Base-by-base conservation (phyloP, 305 asterid genomes). In the Fraxinus latifolia region DNA sequence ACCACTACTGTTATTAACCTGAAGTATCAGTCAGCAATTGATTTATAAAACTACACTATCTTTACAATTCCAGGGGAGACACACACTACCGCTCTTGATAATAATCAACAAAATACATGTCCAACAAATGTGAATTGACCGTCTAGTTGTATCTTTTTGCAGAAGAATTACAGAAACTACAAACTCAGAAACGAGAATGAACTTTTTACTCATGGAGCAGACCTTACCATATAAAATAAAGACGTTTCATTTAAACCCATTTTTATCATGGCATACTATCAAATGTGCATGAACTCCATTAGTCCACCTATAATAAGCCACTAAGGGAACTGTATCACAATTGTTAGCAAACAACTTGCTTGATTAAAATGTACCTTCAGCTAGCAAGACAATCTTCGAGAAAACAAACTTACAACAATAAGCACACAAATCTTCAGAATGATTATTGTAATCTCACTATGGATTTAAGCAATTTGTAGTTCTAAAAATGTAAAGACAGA, bases 131-230 rank as follows among this genome's bases (percentile, higher is more conserved):
- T 4, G 29, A 65, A 65, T 25, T 65, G 32, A 25, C 72, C 2
- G 11, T 21, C 29, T 21, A 19, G 4, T 7, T 58, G 2, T 58
- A n/a, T 53, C 58, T 47, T n/a, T 62, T 62, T 5, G 32, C 14
- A 7, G 73, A 65, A 65, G 21, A 21, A 21, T 25, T 65, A 25
- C 15, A 25, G 72, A 65, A 65, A 25, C 34, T 9, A 23, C n/a
- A 19, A 58, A 58, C 1, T 19, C 68, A 12, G 62, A 50, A 19
- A 25, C 4, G 34, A 25, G 17, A 65, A 25, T 9, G n/a, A 65
- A 65, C n/a, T 65, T 65, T 65, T 65, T 65, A 65, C 34, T 65
- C 73, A 65, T 65, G 73, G 73, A 65, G 34, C 33, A 65, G 33
- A 65, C 33, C 32, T 9, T 65, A 65, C 34, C 33, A 65, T 25